These are phyloP conservation scores for Phanerodontia chrysosporium DNA, from an alignment of 768 basidiomycete genomes.

Conservation along the genomic window DNA sequence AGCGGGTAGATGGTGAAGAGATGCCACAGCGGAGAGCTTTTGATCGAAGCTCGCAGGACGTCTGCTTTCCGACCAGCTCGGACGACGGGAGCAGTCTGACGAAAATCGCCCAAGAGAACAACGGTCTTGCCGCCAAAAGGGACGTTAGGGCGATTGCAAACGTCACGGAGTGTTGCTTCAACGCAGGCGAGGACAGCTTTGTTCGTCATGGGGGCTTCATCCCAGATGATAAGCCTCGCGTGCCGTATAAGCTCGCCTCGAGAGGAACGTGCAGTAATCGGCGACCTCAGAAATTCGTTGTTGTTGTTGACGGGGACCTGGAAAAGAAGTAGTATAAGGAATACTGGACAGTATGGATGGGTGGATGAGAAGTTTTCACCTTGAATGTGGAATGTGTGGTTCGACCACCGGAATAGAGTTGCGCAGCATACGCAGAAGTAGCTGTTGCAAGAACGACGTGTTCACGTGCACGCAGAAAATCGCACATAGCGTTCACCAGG, in stretches of 20 bases:
- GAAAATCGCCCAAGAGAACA: slow-evolving; percentile 35
- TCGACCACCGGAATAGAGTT: slow-evolving; percentile 32
- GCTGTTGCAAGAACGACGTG: slow-evolving; percentile 33
- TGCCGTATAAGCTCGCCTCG: slow-evolving; percentile 31
- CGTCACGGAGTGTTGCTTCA: slow-evolving; percentile 16
- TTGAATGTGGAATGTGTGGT: slow-evolving; percentile 38
- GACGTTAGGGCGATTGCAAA: slow-evolving; percentile 20
- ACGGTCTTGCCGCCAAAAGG: slow-evolving; percentile 36
- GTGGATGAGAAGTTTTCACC: slow-evolving; percentile 18
- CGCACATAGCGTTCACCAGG: slow-evolving; percentile 31
- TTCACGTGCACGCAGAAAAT: slow-evolving; percentile 22
- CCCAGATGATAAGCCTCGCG: slow-evolving; percentile 33
- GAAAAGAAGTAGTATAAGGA: too few species aligned
- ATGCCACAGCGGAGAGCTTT: slow-evolving; percentile 31
- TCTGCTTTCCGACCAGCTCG: slow-evolving; percentile 23
- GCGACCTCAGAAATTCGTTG: slow-evolving; percentile 28
- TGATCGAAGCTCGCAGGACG: slow-evolving; percentile 33
- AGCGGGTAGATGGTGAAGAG: slow-evolving; percentile 27
- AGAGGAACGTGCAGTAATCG: slow-evolving; percentile 23
- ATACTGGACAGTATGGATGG: neutral
- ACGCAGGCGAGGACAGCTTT: slow-evolving; percentile 29
- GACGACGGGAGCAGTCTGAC: slow-evolving; percentile 39
- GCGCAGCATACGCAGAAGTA: slow-evolving; percentile 37
- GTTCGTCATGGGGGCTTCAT: slow-evolving; percentile 37
- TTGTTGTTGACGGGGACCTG: slow-evolving; percentile 33